Evolutionary conservation across 1,139 yeast species (phyloP).

Genomic region (Wickerhamomyces sp.): DNA sequence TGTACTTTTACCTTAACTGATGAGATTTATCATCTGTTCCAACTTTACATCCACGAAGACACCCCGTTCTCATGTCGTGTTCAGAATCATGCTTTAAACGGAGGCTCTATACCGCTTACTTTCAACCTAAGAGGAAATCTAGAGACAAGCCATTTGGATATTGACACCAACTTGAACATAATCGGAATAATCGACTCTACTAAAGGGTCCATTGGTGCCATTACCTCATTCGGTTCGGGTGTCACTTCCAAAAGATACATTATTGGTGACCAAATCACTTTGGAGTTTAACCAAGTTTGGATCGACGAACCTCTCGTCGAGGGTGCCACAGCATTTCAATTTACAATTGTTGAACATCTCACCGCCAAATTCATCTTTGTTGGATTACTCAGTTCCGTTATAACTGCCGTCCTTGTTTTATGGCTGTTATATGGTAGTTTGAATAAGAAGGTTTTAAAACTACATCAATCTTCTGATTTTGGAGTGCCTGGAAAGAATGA

Average conservation of each 20-base stretch:
- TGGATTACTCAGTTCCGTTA: conserved; percentile 25
- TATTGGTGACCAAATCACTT: conserved; percentile 59
- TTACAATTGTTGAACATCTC: conserved; percentile 2
- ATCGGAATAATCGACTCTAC: conserved; percentile 39
- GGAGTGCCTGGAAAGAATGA: conserved; percentile 21
- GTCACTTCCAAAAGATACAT: conserved; percentile 55
- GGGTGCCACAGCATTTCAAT: conserved; percentile 6
- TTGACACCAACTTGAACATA: conserved; percentile 57
- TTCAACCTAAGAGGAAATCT: conserved; percentile 65
- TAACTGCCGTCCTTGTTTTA: conserved; percentile 34
- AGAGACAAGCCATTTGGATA: conserved; percentile 64
- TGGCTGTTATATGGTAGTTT: conserved; percentile 39
- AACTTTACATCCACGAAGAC: conserved; percentile 71
- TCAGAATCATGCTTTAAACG: conserved; percentile 42
- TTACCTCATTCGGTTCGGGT: conserved; percentile 61
- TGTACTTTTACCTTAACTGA: conserved; percentile 66
- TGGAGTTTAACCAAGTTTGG: conserved; percentile 62
- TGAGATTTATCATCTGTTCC: conserved; percentile 66
- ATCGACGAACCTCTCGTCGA: conserved; percentile 19
- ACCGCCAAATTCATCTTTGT: conserved; percentile 1
- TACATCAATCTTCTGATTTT: conserved; percentile 19
- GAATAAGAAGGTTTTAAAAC: conserved; percentile 27
- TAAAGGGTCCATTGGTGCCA: conserved; percentile 41
- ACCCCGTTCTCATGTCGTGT: conserved; percentile 69
- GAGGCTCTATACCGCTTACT: conserved; percentile 55